Evolutionary conservation across 1,139 yeast genomes (phyloP), one percentile per base, ranked within the genome.

Genomic region (Candida sp.): DNA sequence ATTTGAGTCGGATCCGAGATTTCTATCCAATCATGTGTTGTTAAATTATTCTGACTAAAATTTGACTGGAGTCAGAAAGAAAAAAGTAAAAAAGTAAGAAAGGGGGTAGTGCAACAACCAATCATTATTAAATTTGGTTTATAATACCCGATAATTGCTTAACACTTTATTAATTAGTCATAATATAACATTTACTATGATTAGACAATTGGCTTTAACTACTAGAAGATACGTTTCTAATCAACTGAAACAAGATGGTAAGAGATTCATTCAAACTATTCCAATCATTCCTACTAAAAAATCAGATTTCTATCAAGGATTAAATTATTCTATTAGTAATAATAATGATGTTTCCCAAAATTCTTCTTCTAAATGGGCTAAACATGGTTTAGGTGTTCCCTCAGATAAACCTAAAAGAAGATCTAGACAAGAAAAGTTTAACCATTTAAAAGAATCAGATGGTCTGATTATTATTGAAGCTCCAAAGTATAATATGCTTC

Each of bases 201-300:
- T 30, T n/a, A 30, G 33, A 30, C 41, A 50, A 42, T 33, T 42
- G 33, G n/a, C 33, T 5, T 5, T 30, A 9, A 12, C 19, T 5
- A 12, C 33, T 11, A 8, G 33, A 38, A 53, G 71, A 45, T 59
- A 39, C 48, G 49, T 59, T 15, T 63, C 70, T 7, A 57, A 57
- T 37, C 67, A 63, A 40, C 44, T 56, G 22, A 57, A 58, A 38
- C 60, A 56, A 41, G 63, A 59, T 5, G 61, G 69, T 35, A 71
- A 63, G 51, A 54, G 78, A 43, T 72, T 64, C 51, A 67, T 73
- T 61, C 75, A 73, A 51, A 73, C 77, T 4, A 65, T 70, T 22
- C 74, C 74, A 7, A 50, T 56, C 7, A 9, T 6, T 25, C 6
- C 9, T n/a, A 45, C 65, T 6, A 50, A 55, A 41, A 55, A 45